Conservation (phyloP, 2,329 filamentous ascomycete genomes). For the Aureobasidium lini region DNA sequence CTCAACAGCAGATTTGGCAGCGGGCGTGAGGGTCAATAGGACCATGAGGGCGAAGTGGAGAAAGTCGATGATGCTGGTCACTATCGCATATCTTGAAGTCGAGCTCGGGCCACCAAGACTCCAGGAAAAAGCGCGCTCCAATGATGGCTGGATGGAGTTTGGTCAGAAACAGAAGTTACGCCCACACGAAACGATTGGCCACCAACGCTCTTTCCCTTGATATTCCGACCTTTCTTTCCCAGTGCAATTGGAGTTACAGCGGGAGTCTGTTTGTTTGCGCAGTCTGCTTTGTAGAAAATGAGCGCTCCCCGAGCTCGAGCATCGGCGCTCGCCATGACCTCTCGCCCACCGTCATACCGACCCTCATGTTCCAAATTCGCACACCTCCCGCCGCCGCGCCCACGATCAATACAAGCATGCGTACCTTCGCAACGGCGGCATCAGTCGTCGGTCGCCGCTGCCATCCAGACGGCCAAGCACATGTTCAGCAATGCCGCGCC, state of each 20-base stretch:
- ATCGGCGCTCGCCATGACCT: constrained; percentile 26
- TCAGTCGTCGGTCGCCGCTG: constrained; percentile 62
- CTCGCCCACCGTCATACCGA: constrained; percentile 10
- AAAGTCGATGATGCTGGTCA: neutral
- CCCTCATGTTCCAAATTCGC: neutral
- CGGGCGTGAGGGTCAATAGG: constrained; percentile 65
- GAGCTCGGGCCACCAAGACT: constrained; percentile 1
- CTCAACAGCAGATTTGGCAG: constrained; percentile 56
- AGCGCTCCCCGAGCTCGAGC: constrained; percentile 26
- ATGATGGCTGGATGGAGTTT: neutral
- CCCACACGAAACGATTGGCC: neutral
- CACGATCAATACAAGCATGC: constrained; percentile 4
- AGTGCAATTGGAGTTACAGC: constrained; percentile 1
- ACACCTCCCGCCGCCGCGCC: constrained; percentile 14
- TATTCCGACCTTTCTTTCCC: neutral
- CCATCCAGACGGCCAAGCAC: constrained; percentile 59
- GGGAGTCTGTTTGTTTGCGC: constrained; percentile 4
- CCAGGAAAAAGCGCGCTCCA: neutral
- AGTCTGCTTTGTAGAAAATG: constrained; percentile 22
- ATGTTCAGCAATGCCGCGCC: constrained; percentile 60
- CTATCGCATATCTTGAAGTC: neutral
- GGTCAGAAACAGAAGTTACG: neutral
- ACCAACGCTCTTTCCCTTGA: constrained; percentile 8
- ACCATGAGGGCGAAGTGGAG: constrained; percentile 51
- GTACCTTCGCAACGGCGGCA: constrained; percentile 25